Percentiles rank a stretch among this genome's conserved stretches.
phyloP scores from a whole-genome alignment of 139 green algal genomes.

The Picochlorum costavermella region DNA sequence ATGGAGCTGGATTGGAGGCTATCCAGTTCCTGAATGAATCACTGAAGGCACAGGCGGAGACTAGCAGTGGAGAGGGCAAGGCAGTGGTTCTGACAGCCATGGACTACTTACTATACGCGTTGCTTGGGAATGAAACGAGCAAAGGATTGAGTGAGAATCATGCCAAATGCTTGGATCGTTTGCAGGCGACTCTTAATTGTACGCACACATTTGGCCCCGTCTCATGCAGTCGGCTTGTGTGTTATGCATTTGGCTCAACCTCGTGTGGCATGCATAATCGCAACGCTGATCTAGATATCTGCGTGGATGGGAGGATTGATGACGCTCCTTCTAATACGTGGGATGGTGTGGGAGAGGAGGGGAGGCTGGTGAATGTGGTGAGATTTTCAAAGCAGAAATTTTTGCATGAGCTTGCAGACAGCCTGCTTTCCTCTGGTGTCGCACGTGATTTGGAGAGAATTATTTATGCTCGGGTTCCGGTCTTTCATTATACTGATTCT shows the following conservation, averaged over 20 bases:
- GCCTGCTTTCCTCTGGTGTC: neutral
- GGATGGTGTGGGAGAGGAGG: neutral
- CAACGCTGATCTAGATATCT: neutral
- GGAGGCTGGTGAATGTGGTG: neutral
- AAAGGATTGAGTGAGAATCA: neutral
- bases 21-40: too few species aligned
- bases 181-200: neutral
- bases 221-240: neutral
- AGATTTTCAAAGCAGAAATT: constrained; percentile 5
- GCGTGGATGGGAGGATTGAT: neutral
- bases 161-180: neutral
- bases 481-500: constrained; percentile 54
- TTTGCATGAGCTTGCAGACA: neutral
- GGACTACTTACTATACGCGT: neutral
- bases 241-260: neutral
- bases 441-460: constrained; percentile 17
- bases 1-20: too few species aligned
- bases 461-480: constrained; percentile 51
- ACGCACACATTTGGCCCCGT: neutral
- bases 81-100: neutral
- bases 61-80: too few species aligned
- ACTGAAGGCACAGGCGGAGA: too few species aligned
- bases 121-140: neutral
- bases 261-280: neutral
- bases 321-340: neutral